These are phyloP conservation scores for Isabelozyma gotoi DNA, from an alignment of 805 yeast species.

Conservation along the genomic window DNA sequence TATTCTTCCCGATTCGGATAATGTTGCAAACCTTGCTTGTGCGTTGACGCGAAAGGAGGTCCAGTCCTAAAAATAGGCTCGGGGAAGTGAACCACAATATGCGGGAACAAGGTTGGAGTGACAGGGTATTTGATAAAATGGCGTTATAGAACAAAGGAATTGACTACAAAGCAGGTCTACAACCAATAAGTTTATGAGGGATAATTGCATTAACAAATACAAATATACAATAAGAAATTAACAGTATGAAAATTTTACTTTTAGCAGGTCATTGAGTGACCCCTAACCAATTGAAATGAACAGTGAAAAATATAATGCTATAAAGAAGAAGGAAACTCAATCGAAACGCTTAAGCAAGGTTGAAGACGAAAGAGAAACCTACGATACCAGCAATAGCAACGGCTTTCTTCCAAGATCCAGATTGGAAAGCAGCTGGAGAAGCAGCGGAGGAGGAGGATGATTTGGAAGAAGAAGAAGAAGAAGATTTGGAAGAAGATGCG, in stretches of 20 bases:
- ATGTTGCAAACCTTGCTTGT: too few relatives aligned
- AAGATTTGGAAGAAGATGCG: conserved; percentile 8
- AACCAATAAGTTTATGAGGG: neutral
- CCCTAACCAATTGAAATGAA: neutral
- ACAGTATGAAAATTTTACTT: neutral
- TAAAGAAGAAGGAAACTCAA: neutral
- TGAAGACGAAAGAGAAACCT: conserved; percentile 34
- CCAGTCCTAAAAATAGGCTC: neutral
- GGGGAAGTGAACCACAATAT: neutral
- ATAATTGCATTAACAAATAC: neutral
- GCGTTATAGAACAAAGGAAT: too few relatives aligned
- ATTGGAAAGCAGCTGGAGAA: conserved; percentile 15
- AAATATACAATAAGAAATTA: too few relatives aligned
- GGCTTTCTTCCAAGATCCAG: conserved; percentile 37
- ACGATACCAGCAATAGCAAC: conserved; percentile 35
- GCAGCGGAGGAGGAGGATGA: conserved; percentile 14
- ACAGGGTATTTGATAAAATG: too few relatives aligned
- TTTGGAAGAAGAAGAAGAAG: conserved; percentile 9
- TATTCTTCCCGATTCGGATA: too few relatives aligned
- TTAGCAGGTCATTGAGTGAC: neutral
- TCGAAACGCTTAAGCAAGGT: conserved; percentile 14
- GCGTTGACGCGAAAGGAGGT: too few relatives aligned
- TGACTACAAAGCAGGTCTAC: too few relatives aligned
- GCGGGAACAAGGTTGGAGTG: too few relatives aligned
- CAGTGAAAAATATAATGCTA: neutral